Percentiles rank a stretch among this genome's conserved stretches.
Evolutionary conservation across 352 stramenopile genomes (phyloP).

Genomic region (Phytophthora constricta): DNA sequence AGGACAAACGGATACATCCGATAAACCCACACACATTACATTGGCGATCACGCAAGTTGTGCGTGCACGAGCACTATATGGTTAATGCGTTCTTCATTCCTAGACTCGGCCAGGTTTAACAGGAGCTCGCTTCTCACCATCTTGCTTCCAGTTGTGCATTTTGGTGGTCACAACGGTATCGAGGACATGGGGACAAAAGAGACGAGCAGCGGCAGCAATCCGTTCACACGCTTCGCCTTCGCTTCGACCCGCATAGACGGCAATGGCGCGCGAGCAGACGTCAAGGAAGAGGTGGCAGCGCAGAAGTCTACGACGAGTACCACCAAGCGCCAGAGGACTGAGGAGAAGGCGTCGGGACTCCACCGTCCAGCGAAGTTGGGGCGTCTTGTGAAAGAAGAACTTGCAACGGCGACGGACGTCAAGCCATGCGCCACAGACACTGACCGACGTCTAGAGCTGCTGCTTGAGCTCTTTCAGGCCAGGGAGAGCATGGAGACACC

Average conservation of each 20-base stretch:
- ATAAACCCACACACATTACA: constrained; percentile 31
- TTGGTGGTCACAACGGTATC: constrained; percentile 5
- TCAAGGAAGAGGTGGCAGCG: constrained; percentile 17
- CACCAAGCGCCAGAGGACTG: constrained; percentile 28
- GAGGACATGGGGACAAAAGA: constrained; percentile 17
- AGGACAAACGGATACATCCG: constrained; percentile 21
- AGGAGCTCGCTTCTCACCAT: not conserved
- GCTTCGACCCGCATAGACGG: constrained; percentile 9
- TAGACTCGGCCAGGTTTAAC: too few relatives aligned
- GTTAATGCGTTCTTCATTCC: not conserved
- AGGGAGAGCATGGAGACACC: constrained; percentile 47
- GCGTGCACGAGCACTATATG: constrained; percentile 18
- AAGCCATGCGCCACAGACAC: not conserved
- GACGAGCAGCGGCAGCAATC: constrained; percentile 43
- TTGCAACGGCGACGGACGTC: constrained; percentile 1
- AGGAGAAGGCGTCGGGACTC: constrained; percentile 7
- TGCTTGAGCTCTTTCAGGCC: constrained; percentile 46
- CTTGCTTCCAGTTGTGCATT: not conserved
- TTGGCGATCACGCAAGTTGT: constrained; percentile 28
- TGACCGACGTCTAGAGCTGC: constrained; percentile 41
- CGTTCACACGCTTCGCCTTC: constrained; percentile 72
- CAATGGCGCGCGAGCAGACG: constrained; percentile 13
- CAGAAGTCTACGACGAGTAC: not conserved
- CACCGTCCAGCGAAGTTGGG: constrained; percentile 8
- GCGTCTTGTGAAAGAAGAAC: constrained; percentile 14